A percentile compares a stretch with the other conserved stretches of the same genome.
Conservation (phyloP, 805 yeast species). For the Hyphopichia homilentoma region DNA sequence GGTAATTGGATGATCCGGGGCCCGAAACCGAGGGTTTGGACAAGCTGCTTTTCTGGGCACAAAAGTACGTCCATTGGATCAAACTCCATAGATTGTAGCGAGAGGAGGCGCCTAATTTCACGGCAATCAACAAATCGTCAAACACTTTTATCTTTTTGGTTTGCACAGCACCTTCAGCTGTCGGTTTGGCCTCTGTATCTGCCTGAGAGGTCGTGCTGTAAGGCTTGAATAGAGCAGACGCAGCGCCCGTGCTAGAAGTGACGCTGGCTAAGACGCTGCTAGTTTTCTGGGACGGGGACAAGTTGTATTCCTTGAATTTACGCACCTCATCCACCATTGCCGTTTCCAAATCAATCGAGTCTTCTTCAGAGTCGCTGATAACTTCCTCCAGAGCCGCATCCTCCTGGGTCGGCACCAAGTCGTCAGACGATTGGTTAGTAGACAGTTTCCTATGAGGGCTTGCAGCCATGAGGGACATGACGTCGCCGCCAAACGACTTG, state of each 20-base stretch:
- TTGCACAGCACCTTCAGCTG: neutral
- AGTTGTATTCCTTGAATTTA: slow-evolving; percentile 12
- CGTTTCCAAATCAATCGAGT: slow-evolving; percentile 1
- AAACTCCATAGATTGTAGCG: slow-evolving; percentile 27
- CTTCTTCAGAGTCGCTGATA: slow-evolving; percentile 13
- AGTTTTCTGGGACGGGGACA: slow-evolving; percentile 4
- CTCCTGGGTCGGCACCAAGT: neutral
- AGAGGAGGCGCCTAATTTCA: slow-evolving; percentile 13
- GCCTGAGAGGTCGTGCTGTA: neutral
- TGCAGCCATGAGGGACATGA: neutral
- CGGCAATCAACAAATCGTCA: slow-evolving; percentile 27
- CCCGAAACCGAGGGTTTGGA: slow-evolving; percentile 14
- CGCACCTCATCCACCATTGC: slow-evolving; percentile 16
- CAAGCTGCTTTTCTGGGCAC: slow-evolving; percentile 26
- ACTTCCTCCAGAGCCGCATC: slow-evolving; percentile 3
- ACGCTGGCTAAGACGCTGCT: slow-evolving; percentile 1
- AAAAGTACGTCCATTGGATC: slow-evolving; percentile 33
- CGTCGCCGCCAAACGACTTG: neutral
- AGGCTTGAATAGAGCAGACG: slow-evolving; percentile 1
- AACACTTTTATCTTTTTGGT: slow-evolving; percentile 17
- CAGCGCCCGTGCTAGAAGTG: neutral
- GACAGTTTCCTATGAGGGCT: neutral
- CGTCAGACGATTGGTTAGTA: neutral
- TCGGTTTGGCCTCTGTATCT: neutral
- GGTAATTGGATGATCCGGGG: slow-evolving; percentile 16